These are phyloP conservation scores for Aspergillus tanneri DNA, from an alignment of 2,329 filamentous ascomycete genomes.

Conservation along the genomic window DNA sequence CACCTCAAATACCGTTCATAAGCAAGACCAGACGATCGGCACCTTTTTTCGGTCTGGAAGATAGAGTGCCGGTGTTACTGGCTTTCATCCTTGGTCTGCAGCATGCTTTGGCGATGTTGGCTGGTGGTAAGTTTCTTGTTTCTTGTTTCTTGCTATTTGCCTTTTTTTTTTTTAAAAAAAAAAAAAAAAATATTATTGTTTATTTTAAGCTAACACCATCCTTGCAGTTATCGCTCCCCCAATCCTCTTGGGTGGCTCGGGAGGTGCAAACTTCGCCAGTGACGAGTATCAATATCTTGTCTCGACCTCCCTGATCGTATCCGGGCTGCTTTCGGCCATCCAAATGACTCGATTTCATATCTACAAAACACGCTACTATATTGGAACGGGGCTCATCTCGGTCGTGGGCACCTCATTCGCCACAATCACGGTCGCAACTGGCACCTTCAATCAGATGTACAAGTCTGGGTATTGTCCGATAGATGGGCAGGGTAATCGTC, in stretches of 20 bases:
- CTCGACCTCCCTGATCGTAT: conserved; percentile 67
- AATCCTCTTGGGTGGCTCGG: conserved; percentile 58
- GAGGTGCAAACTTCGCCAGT: conserved; percentile 57
- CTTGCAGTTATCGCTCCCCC: conserved; percentile 59
- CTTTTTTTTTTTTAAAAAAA: too few species aligned
- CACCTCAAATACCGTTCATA: conserved; percentile 78
- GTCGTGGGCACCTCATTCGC: conserved; percentile 69
- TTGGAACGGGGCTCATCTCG: conserved; percentile 66
- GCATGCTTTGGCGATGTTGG: conserved; percentile 67
- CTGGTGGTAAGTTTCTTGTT: conserved; percentile 39
- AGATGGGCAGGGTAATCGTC: conserved; percentile 54
- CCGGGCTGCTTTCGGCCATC: conserved; percentile 62
- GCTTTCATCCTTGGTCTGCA: conserved; percentile 67
- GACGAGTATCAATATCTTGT: conserved; percentile 64
- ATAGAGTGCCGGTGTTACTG: conserved; percentile 65
- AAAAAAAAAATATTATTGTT: too few species aligned
- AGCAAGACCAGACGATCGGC: conserved; percentile 58
- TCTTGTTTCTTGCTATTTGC: background rate
- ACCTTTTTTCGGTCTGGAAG: conserved; percentile 69
- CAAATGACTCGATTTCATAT: conserved; percentile 68
- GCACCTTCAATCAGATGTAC: conserved; percentile 64
- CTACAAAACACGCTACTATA: conserved; percentile 60
- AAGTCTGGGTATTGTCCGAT: conserved; percentile 61
- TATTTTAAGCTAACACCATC: conserved; percentile 13
- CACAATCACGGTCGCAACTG: conserved; percentile 63